Conservation (phyloP, 352 stramenopile species). For the Pythium rishiriense region DNA sequence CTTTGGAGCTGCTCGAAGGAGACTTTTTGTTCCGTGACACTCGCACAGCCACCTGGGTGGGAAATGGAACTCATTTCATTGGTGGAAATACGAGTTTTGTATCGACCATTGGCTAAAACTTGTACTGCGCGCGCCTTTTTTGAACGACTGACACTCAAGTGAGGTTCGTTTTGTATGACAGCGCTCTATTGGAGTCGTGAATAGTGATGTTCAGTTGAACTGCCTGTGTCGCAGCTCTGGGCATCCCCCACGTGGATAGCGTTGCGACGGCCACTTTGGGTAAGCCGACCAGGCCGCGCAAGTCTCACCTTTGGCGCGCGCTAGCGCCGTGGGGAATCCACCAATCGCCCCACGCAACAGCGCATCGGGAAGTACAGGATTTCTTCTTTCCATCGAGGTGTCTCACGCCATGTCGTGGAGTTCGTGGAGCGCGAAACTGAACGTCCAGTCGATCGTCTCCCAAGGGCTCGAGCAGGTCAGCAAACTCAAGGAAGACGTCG, state of each 20-base stretch:
- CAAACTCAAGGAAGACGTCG: conserved; percentile 82
- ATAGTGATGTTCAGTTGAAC: conserved; percentile 18
- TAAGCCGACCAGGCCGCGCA: not conserved
- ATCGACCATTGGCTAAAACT: conserved; percentile 9
- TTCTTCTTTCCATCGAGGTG: conserved; percentile 5
- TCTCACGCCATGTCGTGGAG: conserved; percentile 49
- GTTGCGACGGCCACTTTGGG: not conserved
- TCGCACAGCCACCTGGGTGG: conserved; percentile 11
- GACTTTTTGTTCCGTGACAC: conserved; percentile 11
- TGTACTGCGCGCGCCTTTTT: not conserved
- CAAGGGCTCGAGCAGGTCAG: conserved; percentile 83
- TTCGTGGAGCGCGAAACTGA: conserved; percentile 68
- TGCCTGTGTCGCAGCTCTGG: not conserved
- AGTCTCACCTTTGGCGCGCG: not conserved
- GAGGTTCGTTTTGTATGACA: conserved; percentile 1
- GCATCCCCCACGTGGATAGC: conserved; percentile 23
- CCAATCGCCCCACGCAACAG: not conserved
- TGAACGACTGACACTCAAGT: conserved; percentile 6
- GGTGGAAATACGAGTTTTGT: not conserved
- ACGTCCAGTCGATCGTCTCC: conserved; percentile 81
- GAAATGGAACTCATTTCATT: not conserved
- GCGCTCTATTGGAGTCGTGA: conserved; percentile 6
- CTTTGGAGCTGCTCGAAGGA: conserved; percentile 6
- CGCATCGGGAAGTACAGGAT: not conserved
- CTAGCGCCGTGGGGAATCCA: not conserved